phyloP scores from a whole-genome alignment of 345 rosid genomes.

The Bruguiera parviflora region DNA sequence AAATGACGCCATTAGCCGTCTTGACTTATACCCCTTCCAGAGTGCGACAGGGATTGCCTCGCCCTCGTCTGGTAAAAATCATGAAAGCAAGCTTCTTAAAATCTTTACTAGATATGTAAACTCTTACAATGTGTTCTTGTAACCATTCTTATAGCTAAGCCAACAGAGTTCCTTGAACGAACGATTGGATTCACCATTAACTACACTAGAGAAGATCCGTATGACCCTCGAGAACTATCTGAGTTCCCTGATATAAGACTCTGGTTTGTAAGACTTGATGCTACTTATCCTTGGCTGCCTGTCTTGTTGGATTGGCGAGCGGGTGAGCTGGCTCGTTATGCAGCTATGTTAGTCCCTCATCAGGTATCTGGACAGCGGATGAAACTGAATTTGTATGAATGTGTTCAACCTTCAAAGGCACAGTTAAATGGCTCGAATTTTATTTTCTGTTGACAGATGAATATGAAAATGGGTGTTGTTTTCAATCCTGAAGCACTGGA shows the following conservation, averaged over 20 bases:
- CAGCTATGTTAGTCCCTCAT: slow-evolving; percentile 85
- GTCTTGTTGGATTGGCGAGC: slow-evolving; percentile 85
- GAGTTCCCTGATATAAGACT: slow-evolving; percentile 81
- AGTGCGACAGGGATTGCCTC: slow-evolving; percentile 59
- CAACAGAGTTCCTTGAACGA: slow-evolving; percentile 55
- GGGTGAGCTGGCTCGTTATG: slow-evolving; percentile 86
- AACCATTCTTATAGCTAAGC: slow-evolving; percentile 36
- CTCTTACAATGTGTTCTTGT: not conserved
- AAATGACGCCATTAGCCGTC: slow-evolving; percentile 41
- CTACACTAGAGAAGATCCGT: slow-evolving; percentile 61
- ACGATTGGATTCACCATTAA: slow-evolving; percentile 72
- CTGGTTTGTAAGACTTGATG: slow-evolving; percentile 90
- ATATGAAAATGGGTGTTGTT: slow-evolving; percentile 77
- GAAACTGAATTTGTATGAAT: not conserved
- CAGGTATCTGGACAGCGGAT: slow-evolving; percentile 37
- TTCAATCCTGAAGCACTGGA: slow-evolving; percentile 88
- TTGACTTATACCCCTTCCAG: slow-evolving; percentile 74
- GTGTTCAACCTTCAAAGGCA: not conserved
- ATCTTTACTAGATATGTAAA: not conserved
- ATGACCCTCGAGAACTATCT: slow-evolving; percentile 70
- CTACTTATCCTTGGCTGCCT: slow-evolving; percentile 80
- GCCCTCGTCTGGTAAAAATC: slow-evolving; percentile 46
- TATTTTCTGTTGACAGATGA: slow-evolving; percentile 52
- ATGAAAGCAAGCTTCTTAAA: not conserved
- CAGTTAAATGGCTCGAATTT: not conserved